Evolutionary conservation across 495 filamentous ascomycete genomes (phyloP).

Genomic region (Trichoderma orchidacearum): DNA sequence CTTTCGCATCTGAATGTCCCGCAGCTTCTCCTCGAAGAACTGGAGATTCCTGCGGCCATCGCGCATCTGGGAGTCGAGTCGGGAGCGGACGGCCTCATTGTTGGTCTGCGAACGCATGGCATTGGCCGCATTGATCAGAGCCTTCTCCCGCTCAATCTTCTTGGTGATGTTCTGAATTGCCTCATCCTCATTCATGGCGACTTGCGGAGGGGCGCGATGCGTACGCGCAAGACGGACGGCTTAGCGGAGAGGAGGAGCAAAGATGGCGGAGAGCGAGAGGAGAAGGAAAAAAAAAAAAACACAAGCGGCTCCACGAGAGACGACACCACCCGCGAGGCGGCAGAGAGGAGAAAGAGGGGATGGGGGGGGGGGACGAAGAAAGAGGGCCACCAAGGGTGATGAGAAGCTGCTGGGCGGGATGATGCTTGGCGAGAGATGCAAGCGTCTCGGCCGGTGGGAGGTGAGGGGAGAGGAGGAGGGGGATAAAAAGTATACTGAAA

Average conservation of each 20-base stretch:
- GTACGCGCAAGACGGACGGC: background rate
- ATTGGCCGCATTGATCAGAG: slow-evolving; percentile 85
- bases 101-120: slow-evolving; percentile 90
- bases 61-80: slow-evolving; percentile 82
- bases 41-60: slow-evolving; percentile 85
- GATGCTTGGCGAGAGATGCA: background rate
- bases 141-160: slow-evolving; percentile 98
- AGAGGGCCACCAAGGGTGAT: background rate
- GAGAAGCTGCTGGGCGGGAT: background rate
- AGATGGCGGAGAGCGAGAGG: background rate
- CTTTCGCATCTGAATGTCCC: slow-evolving; percentile 72
- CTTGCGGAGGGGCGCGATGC: slow-evolving; percentile 5
- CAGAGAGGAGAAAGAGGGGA: too few species aligned
- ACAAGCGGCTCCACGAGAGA: background rate
- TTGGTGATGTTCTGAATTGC: slow-evolving; percentile 75
- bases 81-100: slow-evolving; percentile 77
- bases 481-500: background rate
- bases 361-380: too few species aligned
- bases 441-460: background rate
- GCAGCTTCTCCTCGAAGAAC: slow-evolving; percentile 83
- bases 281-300: background rate
- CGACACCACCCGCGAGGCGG: background rate
- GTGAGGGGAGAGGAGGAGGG: background rate
- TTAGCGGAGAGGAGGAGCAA: background rate
- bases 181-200: slow-evolving; percentile 60